phyloP scores from a whole-genome alignment of 306 rosid genomes.

The Dicorynia guianensis region DNA sequence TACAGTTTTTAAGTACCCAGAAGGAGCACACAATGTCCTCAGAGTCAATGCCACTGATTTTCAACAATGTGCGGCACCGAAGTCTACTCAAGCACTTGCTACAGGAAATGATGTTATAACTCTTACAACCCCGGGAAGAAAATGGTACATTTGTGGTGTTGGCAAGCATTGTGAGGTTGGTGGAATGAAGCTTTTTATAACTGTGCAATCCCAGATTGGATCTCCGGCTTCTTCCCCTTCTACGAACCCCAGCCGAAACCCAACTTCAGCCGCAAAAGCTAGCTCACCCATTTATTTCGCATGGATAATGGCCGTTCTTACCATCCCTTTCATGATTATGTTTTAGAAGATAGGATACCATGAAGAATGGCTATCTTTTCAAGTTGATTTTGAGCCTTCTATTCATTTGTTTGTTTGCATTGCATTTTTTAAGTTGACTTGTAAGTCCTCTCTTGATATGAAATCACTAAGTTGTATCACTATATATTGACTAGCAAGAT shows the following conservation, averaged over 20 bases:
- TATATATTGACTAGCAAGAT: not conserved
- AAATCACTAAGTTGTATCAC: not conserved
- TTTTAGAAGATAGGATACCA: not conserved
- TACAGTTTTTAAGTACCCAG: slow-evolving; percentile 54
- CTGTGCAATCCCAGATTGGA: slow-evolving; percentile 31
- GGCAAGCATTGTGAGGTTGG: slow-evolving; percentile 43
- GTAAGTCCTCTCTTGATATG: not conserved
- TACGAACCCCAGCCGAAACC: not conserved
- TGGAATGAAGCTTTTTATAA: slow-evolving; percentile 52
- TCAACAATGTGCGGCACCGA: slow-evolving; percentile 41
- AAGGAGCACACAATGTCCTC: slow-evolving; percentile 47
- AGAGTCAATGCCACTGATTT: slow-evolving; percentile 53
- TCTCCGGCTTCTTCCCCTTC: slow-evolving; percentile 6
- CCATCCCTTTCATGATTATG: not conserved
- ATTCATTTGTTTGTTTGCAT: slow-evolving; percentile 2
- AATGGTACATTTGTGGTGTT: slow-evolving; percentile 62
- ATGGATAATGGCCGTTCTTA: not conserved
- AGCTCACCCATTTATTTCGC: not conserved
- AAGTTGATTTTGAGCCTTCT: not conserved
- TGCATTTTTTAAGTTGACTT: not conserved
- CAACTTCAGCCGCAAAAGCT: not conserved
- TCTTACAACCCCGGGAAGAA: slow-evolving; percentile 48
- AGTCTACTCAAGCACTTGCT: slow-evolving; percentile 13
- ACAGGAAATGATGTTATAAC: slow-evolving; percentile 47
- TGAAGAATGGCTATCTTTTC: not conserved